Evolutionary conservation across 2,329 filamentous ascomycete species (phyloP).

Genomic region (Diaporthe nobilis): DNA sequence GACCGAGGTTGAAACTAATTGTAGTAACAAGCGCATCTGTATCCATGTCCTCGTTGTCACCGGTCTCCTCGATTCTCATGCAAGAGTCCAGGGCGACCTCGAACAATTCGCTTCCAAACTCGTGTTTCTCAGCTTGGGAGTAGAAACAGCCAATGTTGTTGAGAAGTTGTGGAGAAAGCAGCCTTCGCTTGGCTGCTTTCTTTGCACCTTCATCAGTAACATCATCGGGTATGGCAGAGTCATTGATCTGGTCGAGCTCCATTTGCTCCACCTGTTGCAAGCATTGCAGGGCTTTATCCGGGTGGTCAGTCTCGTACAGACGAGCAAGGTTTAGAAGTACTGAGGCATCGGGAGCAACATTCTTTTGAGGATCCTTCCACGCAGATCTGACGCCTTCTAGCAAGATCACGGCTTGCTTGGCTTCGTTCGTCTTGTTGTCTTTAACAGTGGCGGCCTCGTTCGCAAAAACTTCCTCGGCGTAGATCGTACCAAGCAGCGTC

Average conservation of each 20-base stretch:
- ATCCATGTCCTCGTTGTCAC: constrained; percentile 80
- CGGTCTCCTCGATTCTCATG: constrained; percentile 82
- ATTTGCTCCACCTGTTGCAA: constrained; percentile 93
- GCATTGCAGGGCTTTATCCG: constrained; percentile 93
- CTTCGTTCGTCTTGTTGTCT: constrained; percentile 89
- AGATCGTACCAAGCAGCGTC: constrained; percentile 90
- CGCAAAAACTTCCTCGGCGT: constrained; percentile 93
- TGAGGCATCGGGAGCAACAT: constrained; percentile 83
- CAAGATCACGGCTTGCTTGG: constrained; percentile 87
- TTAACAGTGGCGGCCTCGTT: constrained; percentile 79
- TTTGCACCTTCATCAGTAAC: constrained; percentile 72
- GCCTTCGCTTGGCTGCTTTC: constrained; percentile 77
- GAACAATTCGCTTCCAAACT: constrained; percentile 87
- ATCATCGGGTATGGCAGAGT: constrained; percentile 75
- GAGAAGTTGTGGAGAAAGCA: constrained; percentile 88
- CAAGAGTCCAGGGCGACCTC: constrained; percentile 93
- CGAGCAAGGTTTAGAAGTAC: constrained; percentile 93
- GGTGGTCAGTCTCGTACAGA: constrained; percentile 87
- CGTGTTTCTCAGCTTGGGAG: constrained; percentile 87
- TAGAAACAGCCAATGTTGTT: constrained; percentile 99
- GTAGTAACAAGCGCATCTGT: constrained; percentile 94
- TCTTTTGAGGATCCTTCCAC: constrained; percentile 95
- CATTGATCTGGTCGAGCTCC: constrained; percentile 83
- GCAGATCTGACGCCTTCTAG: constrained; percentile 86
- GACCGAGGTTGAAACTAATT: constrained; percentile 95